Evolutionary conservation across 352 stramenopile species (phyloP).

Genomic region (Phytophthora tentaculata): DNA sequence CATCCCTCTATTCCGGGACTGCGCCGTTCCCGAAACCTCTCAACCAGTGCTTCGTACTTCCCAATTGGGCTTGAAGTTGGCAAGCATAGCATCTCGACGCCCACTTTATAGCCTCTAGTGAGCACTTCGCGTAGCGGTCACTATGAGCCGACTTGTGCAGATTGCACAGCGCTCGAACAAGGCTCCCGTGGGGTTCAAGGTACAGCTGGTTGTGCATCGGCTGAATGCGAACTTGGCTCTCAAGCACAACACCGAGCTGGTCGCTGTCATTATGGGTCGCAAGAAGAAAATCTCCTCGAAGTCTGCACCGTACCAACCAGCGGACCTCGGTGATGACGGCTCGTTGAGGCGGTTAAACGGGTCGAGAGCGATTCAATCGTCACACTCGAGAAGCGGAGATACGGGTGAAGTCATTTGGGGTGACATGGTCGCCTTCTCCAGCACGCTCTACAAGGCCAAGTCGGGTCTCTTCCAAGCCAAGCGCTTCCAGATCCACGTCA

Average conservation of each 20-base stretch:
- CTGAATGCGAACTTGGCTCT: constrained; percentile 62
- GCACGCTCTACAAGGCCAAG: constrained; percentile 80
- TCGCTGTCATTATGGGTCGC: constrained; percentile 68
- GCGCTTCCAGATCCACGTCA: constrained; percentile 69
- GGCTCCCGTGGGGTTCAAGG: constrained; percentile 63
- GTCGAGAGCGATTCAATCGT: constrained; percentile 31
- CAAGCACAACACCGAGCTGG: constrained; percentile 55
- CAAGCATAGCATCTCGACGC: constrained; percentile 11
- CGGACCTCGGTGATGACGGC: constrained; percentile 33
- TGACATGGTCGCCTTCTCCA: constrained; percentile 77
- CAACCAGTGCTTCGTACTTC: constrained; percentile 18
- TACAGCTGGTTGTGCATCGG: constrained; percentile 74
- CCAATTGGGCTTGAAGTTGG: constrained; percentile 27
- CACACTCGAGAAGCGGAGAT: constrained; percentile 33
- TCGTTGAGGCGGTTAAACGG: constrained; percentile 37
- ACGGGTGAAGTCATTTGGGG: constrained; percentile 72
- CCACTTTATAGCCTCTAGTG: constrained; percentile 3
- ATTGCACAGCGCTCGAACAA: constrained; percentile 70
- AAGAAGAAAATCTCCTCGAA: constrained; percentile 79
- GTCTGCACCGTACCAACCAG: constrained; percentile 49
- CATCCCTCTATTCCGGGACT: constrained; percentile 32
- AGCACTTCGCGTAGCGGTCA: constrained; percentile 5
- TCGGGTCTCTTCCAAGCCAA: constrained; percentile 75
- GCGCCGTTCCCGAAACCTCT: constrained; percentile 18
- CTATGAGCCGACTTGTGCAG: constrained; percentile 74